These are phyloP conservation scores for Plectosphaerella cucumerina DNA, from an alignment of 2,329 filamentous ascomycete species.

Conservation along the genomic window DNA sequence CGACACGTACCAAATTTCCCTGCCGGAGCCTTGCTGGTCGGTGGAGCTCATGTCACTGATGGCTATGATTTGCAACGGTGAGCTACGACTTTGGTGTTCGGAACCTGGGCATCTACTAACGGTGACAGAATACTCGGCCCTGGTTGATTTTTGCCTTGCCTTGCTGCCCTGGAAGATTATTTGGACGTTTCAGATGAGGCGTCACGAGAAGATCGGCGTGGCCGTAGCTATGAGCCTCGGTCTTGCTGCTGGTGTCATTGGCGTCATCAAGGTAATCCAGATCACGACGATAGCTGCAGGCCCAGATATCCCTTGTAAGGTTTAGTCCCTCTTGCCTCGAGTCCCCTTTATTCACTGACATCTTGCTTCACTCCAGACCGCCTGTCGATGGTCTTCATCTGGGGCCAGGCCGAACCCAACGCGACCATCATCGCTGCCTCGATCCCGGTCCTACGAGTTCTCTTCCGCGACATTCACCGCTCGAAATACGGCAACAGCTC, in stretches of 20 bases:
- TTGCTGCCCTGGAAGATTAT: constrained; percentile 19
- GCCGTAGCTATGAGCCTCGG: constrained; percentile 20
- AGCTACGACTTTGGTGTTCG: too few relatives aligned
- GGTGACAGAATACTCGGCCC: constrained; percentile 5
- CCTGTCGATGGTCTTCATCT: constrained; percentile 5
- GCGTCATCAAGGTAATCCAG: neutral
- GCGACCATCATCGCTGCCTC: constrained; percentile 10
- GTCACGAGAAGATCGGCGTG: constrained; percentile 20
- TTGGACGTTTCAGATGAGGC: constrained; percentile 20
- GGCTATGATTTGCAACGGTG: constrained; percentile 5
- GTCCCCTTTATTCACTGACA: neutral
- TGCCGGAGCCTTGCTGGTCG: constrained; percentile 3
- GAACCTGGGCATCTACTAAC: neutral
- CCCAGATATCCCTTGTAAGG: constrained; percentile 14
- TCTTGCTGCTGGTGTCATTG: constrained; percentile 4
- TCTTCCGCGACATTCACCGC: constrained; percentile 7
- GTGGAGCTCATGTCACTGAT: constrained; percentile 3
- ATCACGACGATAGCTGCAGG: neutral
- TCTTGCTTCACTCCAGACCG: neutral
- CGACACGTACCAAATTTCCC: constrained; percentile 1
- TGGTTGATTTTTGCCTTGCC: constrained; percentile 5
- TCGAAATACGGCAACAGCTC: neutral
- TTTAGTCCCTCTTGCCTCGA: neutral
- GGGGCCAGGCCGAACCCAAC: constrained; percentile 8
- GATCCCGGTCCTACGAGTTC: constrained; percentile 9